phyloP scores from a whole-genome alignment of 2,329 filamentous ascomycete species.

The Hymenoscyphus repandus region DNA sequence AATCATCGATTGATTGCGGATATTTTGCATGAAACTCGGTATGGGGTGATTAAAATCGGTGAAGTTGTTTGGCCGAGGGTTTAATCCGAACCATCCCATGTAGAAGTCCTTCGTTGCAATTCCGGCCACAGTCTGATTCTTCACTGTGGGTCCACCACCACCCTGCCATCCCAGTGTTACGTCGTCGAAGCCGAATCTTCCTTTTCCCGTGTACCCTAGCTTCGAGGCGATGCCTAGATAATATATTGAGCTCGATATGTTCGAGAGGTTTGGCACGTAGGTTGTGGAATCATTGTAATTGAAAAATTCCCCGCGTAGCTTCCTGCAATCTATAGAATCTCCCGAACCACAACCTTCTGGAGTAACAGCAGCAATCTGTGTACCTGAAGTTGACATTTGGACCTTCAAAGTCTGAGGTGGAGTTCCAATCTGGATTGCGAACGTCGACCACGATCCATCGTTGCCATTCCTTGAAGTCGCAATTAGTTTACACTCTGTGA shows the following conservation, averaged over 20 bases:
- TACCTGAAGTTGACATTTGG: constrained; percentile 58
- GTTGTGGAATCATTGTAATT: constrained; percentile 47
- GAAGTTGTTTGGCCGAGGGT: constrained; percentile 35
- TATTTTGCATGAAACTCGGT: constrained; percentile 33
- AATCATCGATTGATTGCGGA: constrained; percentile 33
- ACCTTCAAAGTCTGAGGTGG: constrained; percentile 48
- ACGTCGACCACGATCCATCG: constrained; percentile 67
- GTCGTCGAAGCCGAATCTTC: constrained; percentile 19
- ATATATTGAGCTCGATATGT: constrained; percentile 6
- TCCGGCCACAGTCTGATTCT: constrained; percentile 14
- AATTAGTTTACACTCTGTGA: not conserved
- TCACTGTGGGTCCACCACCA: constrained; percentile 21
- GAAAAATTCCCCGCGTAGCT: constrained; percentile 55
- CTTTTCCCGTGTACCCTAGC: constrained; percentile 15
- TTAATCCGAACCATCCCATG: constrained; percentile 36
- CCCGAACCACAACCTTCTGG: constrained; percentile 44
- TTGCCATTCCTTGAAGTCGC: constrained; percentile 39
- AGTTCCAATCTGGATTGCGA: constrained; percentile 51
- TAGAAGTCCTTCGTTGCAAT: constrained; percentile 17
- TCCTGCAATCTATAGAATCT: constrained; percentile 43
- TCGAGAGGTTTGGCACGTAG: constrained; percentile 37
- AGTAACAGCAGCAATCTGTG: constrained; percentile 63
- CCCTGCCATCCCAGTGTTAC: constrained; percentile 17
- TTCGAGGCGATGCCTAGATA: constrained; percentile 11
- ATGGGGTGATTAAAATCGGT: constrained; percentile 32